phyloP scores from a whole-genome alignment of 116 monocot genomes.

The Trichopus zeylanicus region DNA sequence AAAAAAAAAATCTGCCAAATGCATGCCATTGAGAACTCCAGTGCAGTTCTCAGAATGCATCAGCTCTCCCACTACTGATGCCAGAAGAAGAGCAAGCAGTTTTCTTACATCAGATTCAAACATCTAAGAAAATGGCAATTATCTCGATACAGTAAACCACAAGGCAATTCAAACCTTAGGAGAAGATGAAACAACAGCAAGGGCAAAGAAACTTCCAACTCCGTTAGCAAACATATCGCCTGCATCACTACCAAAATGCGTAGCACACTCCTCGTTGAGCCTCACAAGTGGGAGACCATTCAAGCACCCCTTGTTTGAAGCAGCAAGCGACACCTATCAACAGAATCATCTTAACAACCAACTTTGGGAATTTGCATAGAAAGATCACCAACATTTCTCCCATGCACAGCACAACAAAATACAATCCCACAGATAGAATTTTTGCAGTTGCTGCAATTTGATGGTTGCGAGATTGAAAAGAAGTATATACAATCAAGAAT shows the following conservation, averaged over 20 bases:
- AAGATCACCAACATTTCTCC: too few species aligned
- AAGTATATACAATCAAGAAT: too few species aligned
- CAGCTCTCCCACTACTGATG: too few species aligned
- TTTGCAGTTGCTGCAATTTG: too few species aligned
- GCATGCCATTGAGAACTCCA: too few species aligned
- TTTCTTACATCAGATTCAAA: background rate
- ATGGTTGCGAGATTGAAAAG: too few species aligned
- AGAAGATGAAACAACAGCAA: constrained; percentile 58
- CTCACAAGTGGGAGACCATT: constrained; percentile 28
- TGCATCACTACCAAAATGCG: constrained; percentile 26
- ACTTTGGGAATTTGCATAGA: too few species aligned
- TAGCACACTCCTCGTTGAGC: constrained; percentile 30
- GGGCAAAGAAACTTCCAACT: constrained; percentile 57
- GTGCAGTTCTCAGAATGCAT: too few species aligned
- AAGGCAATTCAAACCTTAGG: constrained; percentile 55
- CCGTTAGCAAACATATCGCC: constrained; percentile 7
- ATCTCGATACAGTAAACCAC: too few species aligned
- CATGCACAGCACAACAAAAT: background rate
- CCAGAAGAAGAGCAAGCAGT: background rate
- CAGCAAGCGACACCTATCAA: constrained; percentile 56
- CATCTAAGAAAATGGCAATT: background rate
- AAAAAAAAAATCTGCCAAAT: too few species aligned
- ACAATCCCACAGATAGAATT: background rate
- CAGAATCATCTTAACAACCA: background rate
- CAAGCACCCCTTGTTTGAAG: constrained; percentile 11